These are phyloP conservation scores for Amauroascus verrucosus DNA, from an alignment of 2,329 filamentous ascomycete species.

Conservation along the genomic window DNA sequence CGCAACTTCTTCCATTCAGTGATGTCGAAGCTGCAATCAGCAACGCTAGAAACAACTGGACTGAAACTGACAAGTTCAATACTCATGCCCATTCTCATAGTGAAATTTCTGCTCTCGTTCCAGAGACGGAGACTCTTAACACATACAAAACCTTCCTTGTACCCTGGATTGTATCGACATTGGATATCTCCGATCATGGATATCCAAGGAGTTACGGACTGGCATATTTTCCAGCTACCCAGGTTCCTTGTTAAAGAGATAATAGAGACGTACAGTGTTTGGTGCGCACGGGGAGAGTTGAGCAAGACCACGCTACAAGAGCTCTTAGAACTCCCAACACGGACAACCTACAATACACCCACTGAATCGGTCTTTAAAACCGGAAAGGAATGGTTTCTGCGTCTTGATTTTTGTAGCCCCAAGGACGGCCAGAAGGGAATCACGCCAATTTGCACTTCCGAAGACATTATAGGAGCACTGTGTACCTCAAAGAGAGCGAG, in stretches of 20 bases:
- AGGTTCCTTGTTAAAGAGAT: constrained; percentile 18
- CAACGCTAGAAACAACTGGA: constrained; percentile 9
- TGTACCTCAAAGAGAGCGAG: constrained; percentile 33
- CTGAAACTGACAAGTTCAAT: constrained; percentile 25
- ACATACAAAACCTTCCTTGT: constrained; percentile 23
- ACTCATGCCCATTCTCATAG: constrained; percentile 28
- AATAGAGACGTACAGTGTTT: constrained; percentile 24
- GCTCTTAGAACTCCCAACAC: constrained; percentile 19
- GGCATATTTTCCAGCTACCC: constrained; percentile 13
- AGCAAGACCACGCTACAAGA: constrained; percentile 29
- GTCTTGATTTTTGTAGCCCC: constrained; percentile 36
- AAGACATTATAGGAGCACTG: constrained; percentile 31
- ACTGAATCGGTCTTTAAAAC: constrained; percentile 25
- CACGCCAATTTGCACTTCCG: constrained; percentile 22
- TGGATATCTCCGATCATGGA: constrained; percentile 36
- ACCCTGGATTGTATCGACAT: constrained; percentile 33
- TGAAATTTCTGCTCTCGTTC: constrained; percentile 24
- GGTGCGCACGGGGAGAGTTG: constrained; percentile 22
- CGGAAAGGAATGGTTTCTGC: constrained; percentile 28
- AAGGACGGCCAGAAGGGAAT: constrained; percentile 32
- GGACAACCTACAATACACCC: constrained; percentile 23
- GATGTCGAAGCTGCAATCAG: constrained; percentile 11
- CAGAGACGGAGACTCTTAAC: constrained; percentile 4
- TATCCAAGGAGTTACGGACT: constrained; percentile 24
- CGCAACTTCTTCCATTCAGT: constrained; percentile 11